Evolutionary conservation across 2,329 filamentous ascomycete genomes (phyloP), one percentile per base, ranked within the genome.

Genomic region (Apiospora hydei): DNA sequence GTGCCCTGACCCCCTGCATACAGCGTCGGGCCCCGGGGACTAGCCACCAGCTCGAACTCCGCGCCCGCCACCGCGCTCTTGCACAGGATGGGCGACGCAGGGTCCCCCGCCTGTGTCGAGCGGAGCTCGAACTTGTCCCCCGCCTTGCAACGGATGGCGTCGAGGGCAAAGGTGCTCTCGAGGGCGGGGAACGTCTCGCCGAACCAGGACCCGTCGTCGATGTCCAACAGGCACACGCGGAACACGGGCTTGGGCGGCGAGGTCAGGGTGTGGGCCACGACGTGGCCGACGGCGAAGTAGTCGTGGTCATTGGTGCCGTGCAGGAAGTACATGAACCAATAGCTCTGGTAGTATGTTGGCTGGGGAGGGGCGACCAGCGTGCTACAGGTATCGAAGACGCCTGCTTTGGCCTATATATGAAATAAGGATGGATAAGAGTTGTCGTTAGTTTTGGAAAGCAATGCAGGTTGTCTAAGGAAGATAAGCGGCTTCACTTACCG

Each of bases 261-360:
- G n/a, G n/a, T 24, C n/a, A 13, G 4, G 10, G 49, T 26, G n/a
- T 51, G 13, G 49, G 49, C 49, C n/a, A 26, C 49, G n/a, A 51
- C n/a, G 24, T 51, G 49, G n/a, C 49, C 49, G 7, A 51, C 49
- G n/a, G n/a, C 49, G 49, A 51, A 26, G n/a, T 51, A 51, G n/a
- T 51, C 49, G n/a, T 51, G n/a, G 49, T 8, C n/a, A 10, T 51
- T 51, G 49, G n/a, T 24, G 8, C 49, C 49, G 49, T 51, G 49
- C 49, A 51, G 49, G 49, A 51, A 51, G 49, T 24, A 51, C 10
- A 51, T 14, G 8, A 51, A n/a, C 49, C 49, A 51, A n/a, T 51
- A 51, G n/a, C 49, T 51, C n/a, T n/a, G 24, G 49, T 51, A 51
- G 49, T 51, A 51, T n/a, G n/a, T 51, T 8, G n/a, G 49, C n/a